phyloP scores from a whole-genome alignment of 75 land plant genomes.

The Chamaecyparis obtusa region DNA sequence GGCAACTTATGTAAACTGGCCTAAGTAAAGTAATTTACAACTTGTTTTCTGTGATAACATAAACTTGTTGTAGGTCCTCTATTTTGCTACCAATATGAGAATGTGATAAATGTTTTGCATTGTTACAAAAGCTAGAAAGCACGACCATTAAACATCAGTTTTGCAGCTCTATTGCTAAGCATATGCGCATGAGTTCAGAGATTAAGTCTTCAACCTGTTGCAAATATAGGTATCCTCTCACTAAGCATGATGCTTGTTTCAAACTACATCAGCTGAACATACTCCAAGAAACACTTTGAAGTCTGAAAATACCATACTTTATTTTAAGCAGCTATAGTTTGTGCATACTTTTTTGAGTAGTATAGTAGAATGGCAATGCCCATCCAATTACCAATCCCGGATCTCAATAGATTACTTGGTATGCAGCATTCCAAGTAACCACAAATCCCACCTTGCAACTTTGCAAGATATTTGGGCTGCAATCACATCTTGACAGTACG shows the following conservation, averaged over 20 bases:
- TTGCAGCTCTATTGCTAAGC: background rate
- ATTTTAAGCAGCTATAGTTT: background rate
- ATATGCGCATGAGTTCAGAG: background rate
- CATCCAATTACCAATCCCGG: background rate
- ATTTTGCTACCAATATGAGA: background rate
- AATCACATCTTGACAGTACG: background rate
- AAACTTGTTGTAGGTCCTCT: background rate
- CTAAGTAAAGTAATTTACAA: no score
- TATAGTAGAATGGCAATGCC: background rate
- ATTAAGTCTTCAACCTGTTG: background rate
- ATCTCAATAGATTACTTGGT: background rate
- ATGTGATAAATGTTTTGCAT: background rate
- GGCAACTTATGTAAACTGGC: no score
- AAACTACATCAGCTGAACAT: background rate
- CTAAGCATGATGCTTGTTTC: background rate
- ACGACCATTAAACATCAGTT: background rate
- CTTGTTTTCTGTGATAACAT: background rate
- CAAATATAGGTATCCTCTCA: background rate
- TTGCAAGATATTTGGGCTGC: background rate
- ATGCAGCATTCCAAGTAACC: background rate
- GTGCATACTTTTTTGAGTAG: background rate
- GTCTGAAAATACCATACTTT: background rate
- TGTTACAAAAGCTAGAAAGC: background rate
- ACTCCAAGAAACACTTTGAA: background rate
- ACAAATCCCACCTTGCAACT: background rate